Conservation (phyloP, 805 yeast genomes). For the Saccharomycopsis babjevae region DNA sequence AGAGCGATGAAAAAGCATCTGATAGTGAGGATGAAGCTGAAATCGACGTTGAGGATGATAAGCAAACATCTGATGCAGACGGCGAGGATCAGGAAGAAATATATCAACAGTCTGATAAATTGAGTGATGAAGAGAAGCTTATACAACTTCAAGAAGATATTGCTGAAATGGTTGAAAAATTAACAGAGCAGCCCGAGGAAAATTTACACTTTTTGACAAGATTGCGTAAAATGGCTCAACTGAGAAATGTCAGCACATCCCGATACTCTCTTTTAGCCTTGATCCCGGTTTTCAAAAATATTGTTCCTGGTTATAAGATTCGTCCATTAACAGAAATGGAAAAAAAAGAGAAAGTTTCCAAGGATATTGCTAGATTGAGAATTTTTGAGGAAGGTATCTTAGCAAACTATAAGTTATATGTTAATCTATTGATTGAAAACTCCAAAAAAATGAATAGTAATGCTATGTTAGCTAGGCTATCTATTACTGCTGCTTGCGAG, state of each 20-base stretch:
- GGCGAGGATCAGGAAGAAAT: slow-evolving; percentile 26
- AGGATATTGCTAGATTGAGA: slow-evolving; percentile 70
- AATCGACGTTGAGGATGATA: slow-evolving; percentile 13
- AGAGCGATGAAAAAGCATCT: slow-evolving; percentile 17
- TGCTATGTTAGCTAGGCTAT: slow-evolving; percentile 39
- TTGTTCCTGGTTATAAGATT: slow-evolving; percentile 82
- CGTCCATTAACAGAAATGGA: slow-evolving; percentile 77
- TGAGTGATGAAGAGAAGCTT: slow-evolving; percentile 45
- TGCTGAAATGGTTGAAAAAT: slow-evolving; percentile 65
- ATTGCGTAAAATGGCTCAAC: slow-evolving; percentile 57
- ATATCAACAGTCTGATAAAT: slow-evolving; percentile 27
- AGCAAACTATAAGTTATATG: slow-evolving; percentile 53
- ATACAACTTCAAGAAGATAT: slow-evolving; percentile 67
- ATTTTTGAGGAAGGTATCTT: slow-evolving; percentile 74
- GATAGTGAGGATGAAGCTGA: slow-evolving; percentile 16
- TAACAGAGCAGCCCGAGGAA: slow-evolving; percentile 87
- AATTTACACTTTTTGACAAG: slow-evolving; percentile 55
- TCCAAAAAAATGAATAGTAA: slow-evolving; percentile 30
- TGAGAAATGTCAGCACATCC: slow-evolving; percentile 53
- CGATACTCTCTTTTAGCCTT: slow-evolving; percentile 70
- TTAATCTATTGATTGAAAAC: slow-evolving; percentile 42
- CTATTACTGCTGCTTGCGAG: slow-evolving; percentile 74
- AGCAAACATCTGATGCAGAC: slow-evolving; percentile 23
- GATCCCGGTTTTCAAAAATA: slow-evolving; percentile 72
- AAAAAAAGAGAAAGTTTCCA: slow-evolving; percentile 69